These are phyloP conservation scores for Takashimella tepidaria DNA, from an alignment of 1,284 basidiomycete species.

Conservation along the genomic window DNA sequence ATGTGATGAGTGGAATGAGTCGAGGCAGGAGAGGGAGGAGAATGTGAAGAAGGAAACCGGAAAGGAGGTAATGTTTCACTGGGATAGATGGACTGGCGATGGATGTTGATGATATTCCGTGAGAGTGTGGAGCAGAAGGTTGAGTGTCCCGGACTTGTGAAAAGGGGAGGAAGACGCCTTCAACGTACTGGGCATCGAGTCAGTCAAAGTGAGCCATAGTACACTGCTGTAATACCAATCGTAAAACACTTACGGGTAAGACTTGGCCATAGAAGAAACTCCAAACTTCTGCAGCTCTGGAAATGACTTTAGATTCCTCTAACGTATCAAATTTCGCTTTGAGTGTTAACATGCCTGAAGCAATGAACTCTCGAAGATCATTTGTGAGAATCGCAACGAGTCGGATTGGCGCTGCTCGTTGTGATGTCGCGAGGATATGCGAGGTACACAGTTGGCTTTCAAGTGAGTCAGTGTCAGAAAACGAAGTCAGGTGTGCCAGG, in stretches of 20 bases:
- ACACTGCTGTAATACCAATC: not conserved
- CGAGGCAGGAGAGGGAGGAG: conserved; percentile 43
- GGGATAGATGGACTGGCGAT: conserved; percentile 27
- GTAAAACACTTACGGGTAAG: conserved; percentile 54
- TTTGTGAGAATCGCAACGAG: conserved; percentile 59
- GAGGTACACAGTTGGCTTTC: conserved; percentile 34
- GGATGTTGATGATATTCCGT: conserved; percentile 5
- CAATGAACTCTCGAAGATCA: conserved; percentile 76
- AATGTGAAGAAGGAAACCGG: conserved; percentile 46
- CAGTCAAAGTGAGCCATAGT: not conserved
- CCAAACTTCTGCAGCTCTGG: conserved; percentile 81
- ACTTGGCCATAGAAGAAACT: conserved; percentile 91
- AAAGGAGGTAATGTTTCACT: conserved; percentile 44
- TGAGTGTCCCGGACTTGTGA: conserved; percentile 37
- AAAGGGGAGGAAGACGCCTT: conserved; percentile 52
- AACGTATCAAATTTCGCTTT: conserved; percentile 69
- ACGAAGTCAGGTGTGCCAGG: conserved; percentile 3
- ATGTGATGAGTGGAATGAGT: conserved; percentile 27
- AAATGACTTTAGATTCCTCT: conserved; percentile 62
- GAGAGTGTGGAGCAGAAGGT: conserved; percentile 8
- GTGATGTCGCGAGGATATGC: conserved; percentile 39
- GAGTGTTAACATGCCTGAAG: conserved; percentile 84
- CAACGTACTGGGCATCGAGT: conserved; percentile 35
- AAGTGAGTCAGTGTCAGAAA: conserved; percentile 1
- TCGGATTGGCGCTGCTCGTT: conserved; percentile 37